Evolutionary conservation across 305 asterid species (phyloP), one percentile per base, ranked within the genome.

Genomic region (Fraxinus sp.): DNA sequence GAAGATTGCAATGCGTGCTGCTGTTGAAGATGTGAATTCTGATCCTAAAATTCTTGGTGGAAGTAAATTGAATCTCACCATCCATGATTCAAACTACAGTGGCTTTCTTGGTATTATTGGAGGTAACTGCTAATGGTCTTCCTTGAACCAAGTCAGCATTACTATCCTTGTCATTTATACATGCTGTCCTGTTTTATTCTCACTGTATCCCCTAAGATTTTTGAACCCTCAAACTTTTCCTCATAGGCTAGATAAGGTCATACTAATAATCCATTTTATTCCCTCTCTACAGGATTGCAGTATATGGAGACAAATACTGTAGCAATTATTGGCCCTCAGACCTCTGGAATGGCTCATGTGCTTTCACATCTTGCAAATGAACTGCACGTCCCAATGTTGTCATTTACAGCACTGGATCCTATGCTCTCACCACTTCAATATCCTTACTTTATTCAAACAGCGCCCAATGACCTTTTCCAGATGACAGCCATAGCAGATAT

Each of bases 301-400:
- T 92, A 78, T 87, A 90, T 93, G 98, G 94, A 90, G 92, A 82
- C 90, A 14, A 84, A 92, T 35, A 91, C 91, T 0, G 91, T 91
- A n/a, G 98, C 98, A 35, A 89, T 95, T 72, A 90, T 95, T 73
- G 97, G 98, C 49, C 98, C 98, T 68, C 98, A 95, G 86, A 82
- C 84, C 79, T 91, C 98, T 22, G 89, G 87, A 20, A 87, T 91
- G 91, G 98, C 98, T 20, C 98, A 91, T 80, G 88, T 88, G 52
- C 90, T 95, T 14, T 93, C 98, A 26, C 97, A 93, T 88, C 88
- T 92, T 35, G 93, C 91, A 20, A 95, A 91, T n/a, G 94, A 92
- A 82, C 98, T 95, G 88, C 98, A 92, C 64, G 89, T 92, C 77
- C 98, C 98, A 0, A 87, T 95, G 89, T 84, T 95, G 77, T 95